phyloP scores from a whole-genome alignment of 2,329 filamentous ascomycete genomes.

The Beauveria sp. region DNA sequence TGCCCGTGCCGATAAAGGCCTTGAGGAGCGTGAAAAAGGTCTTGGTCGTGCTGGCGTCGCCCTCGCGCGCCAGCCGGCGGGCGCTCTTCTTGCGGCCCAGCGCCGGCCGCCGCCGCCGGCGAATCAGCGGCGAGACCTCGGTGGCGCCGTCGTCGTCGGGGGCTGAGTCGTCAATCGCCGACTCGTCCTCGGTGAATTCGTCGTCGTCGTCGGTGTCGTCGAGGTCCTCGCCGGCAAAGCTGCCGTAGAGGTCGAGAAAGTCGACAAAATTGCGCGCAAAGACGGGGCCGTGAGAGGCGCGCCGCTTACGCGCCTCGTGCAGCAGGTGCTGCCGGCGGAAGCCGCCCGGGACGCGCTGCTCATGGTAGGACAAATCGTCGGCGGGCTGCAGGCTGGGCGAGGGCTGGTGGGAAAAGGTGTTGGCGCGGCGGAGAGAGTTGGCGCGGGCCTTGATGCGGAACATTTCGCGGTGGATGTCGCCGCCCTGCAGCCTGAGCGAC shows the following conservation, averaged over 20 bases:
- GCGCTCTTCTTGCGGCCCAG: constrained; percentile 48
- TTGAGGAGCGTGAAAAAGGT: constrained; percentile 74
- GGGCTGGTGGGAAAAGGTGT: constrained; percentile 56
- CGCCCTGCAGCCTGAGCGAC: constrained; percentile 64
- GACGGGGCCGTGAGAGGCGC: constrained; percentile 27
- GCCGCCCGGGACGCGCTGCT: constrained; percentile 36
- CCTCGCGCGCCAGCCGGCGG: constrained; percentile 34
- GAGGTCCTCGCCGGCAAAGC: constrained; percentile 67
- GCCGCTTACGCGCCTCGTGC: constrained; percentile 31
- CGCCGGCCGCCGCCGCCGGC: constrained; percentile 14
- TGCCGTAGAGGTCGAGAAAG: constrained; percentile 68
- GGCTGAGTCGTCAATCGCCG: constrained; percentile 42
- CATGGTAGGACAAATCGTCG: constrained; percentile 25
- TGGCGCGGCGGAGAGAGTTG: constrained; percentile 45
- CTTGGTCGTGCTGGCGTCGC: constrained; percentile 60
- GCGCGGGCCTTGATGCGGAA: constrained; percentile 62
- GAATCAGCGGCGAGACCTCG: constrained; percentile 51
- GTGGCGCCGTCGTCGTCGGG: constrained; percentile 23
- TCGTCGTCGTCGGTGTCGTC: constrained; percentile 45
- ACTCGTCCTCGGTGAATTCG: constrained; percentile 29
- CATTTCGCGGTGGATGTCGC: constrained; percentile 70
- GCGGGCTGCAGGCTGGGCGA: constrained; percentile 22
- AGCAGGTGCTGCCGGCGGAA: constrained; percentile 40
- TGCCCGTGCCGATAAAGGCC: constrained; percentile 71
- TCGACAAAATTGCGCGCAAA: constrained; percentile 66